Base-by-base conservation (phyloP, 352 stramenopile species). In the Globisporangium apiculatum region DNA sequence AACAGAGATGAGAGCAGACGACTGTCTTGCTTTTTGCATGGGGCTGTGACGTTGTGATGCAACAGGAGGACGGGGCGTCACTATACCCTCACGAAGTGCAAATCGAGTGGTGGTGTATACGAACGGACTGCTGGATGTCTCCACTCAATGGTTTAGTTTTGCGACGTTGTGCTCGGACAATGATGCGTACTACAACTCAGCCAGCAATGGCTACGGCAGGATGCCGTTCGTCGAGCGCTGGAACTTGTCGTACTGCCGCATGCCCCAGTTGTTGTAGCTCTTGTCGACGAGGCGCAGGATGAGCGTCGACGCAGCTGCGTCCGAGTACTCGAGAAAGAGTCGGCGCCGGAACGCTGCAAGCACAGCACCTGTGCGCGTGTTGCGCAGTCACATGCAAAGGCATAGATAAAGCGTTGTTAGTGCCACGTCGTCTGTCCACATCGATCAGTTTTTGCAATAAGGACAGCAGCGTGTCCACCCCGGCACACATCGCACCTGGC, bases 151-250 rank as follows among this genome's bases (percentile, higher is more conserved):
- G 24, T 31, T 31, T 31, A 31, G 24, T 31, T 31, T 31, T 31
- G 24, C 24, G 24, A 31, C 24, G 24, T 3, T 31, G 24, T 31
- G 24, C 24, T 31, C 24, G 24, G 38, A 40, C 51, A 48, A 41
- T 17, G 35, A 15, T 40, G n/a, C 12, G 17, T n/a, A 40, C 36
- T 35, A n/a, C 24, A 31, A 31, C 24, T 31, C 24, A 31, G 24
- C 24, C 24, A 31, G 24, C 24, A 31, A 31, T 3, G 24, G 24
- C 75, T 62, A 86, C 5, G 70, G 65, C 47, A 83, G 40, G 36
- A 89, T 90, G 36, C 79, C 79, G 57, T 90, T 90, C 18, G 78
- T 85, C 24, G 72, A 65, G 50, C 66, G 73, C 65, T 90, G 79
- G 62, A 86, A 90, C 41, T 72, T 75, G 65, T 90, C 79, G 57